Conservation (phyloP, 1,139 yeast species). For the Kodamaea sp. region DNA sequence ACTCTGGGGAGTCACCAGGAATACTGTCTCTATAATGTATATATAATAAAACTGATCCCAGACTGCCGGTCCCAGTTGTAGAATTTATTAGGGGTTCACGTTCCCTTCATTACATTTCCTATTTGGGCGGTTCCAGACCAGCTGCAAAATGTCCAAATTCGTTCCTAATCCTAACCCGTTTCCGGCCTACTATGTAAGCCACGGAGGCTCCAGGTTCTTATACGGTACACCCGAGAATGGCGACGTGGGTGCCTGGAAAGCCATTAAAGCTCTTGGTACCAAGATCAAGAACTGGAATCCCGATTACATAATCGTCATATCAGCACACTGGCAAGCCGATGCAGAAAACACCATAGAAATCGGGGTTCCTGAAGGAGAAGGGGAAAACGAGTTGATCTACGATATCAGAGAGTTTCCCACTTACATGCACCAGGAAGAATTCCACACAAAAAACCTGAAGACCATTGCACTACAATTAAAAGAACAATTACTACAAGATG, state of each 20-base stretch:
- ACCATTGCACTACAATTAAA: conserved; percentile 47
- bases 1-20: no score
- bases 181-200: conserved; percentile 70
- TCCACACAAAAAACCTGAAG: conserved; percentile 49
- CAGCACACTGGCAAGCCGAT: conserved; percentile 76
- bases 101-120: no score
- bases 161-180: conserved; percentile 25
- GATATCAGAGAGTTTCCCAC: conserved; percentile 75
- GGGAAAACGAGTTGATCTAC: conserved; percentile 52
- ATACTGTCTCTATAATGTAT: no score
- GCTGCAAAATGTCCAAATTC: conserved; percentile 2
- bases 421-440: conserved; percentile 61
- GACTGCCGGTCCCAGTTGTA: no score
- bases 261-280: conserved; percentile 50
- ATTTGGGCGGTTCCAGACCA: no score
- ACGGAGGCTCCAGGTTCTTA: conserved; percentile 80
- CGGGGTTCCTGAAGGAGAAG: conserved; percentile 25
- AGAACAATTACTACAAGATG: conserved; percentile 38
- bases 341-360: conserved; percentile 48
- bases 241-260: conserved; percentile 61
- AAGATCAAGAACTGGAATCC: conserved; percentile 57
- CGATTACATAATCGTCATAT: conserved; percentile 61
- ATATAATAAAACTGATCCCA: no score
- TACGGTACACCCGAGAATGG: conserved; percentile 43
- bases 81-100: no score